A percentile compares a stretch with the other conserved stretches of the same genome.
Conservation (phyloP, 192 early-diverging fungal species). For the Coemansia sp. region DNA sequence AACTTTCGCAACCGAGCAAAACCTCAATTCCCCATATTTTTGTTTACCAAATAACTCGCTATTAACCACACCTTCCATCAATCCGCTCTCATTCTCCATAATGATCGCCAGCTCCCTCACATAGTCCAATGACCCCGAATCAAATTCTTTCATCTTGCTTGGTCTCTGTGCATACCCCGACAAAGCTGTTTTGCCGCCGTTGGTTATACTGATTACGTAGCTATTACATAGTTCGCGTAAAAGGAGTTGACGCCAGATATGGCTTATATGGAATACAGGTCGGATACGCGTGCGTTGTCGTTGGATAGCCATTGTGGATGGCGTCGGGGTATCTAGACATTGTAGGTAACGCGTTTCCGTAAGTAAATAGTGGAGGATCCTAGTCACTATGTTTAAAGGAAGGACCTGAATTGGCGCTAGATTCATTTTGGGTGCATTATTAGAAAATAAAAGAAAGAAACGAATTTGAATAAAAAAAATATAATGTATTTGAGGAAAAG, state of each 20-base stretch:
- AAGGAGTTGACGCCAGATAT: neutral
- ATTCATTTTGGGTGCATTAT: neutral
- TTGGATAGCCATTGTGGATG: neutral
- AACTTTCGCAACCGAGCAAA: neutral
- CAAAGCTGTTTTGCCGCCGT: neutral
- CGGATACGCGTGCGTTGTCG: neutral
- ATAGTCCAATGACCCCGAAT: neutral
- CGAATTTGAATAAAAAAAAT: too few species aligned
- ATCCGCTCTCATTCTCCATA: constrained; percentile 1
- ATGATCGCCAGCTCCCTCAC: neutral
- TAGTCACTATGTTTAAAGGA: neutral
- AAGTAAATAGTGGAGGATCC: neutral
- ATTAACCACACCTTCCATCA: neutral
- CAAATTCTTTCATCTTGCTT: neutral
- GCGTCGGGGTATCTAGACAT: neutral
- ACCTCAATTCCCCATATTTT: neutral
- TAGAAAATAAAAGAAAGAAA: neutral
- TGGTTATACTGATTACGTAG: neutral
- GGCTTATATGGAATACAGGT: neutral
- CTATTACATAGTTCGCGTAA: neutral
- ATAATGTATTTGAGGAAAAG: too few species aligned
- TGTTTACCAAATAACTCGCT: neutral
- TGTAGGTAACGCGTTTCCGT: neutral
- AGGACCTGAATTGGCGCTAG: neutral
- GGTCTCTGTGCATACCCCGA: neutral